A percentile compares a stretch with the other conserved stretches of the same genome.
Conservation (phyloP, 202 grass and related monocot genomes). For the Zoysia matrella region DNA sequence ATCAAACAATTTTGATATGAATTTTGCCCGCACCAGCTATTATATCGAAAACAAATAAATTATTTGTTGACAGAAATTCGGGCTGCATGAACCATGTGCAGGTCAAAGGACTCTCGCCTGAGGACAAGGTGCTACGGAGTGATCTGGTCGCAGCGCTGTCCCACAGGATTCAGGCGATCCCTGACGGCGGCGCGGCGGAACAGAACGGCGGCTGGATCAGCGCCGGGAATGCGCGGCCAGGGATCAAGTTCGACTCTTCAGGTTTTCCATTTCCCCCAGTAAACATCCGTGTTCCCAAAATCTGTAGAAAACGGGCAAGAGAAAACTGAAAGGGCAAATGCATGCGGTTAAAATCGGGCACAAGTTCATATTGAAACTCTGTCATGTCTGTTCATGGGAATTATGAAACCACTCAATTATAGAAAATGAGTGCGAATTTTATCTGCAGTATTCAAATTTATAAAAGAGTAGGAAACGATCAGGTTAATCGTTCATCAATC, state of each 20-base stretch:
- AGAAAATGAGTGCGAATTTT: no score
- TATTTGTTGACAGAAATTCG: background rate
- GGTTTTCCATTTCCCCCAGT: slow-evolving; percentile 19
- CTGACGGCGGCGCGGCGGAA: slow-evolving; percentile 21
- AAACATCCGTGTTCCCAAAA: background rate
- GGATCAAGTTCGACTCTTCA: slow-evolving; percentile 66
- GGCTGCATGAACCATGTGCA: slow-evolving; percentile 19
- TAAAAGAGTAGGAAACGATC: background rate
- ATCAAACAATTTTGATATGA: background rate
- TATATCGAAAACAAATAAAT: background rate
- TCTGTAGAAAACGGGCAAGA: background rate
- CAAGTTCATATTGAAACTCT: background rate
- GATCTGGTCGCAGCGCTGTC: slow-evolving; percentile 62
- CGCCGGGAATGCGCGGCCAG: slow-evolving; percentile 38
- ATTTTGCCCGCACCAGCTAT: background rate
- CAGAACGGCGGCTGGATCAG: slow-evolving; percentile 30
- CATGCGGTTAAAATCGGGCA: no score
- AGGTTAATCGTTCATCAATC: background rate
- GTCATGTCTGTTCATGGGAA: background rate
- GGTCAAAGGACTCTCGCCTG: slow-evolving; percentile 61
- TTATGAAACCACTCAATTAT: background rate
- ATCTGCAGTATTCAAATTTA: background rate
- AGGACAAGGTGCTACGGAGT: slow-evolving; percentile 49
- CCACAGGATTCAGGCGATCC: slow-evolving; percentile 59
- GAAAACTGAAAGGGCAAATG: background rate